Conservation (phyloP, 2,329 filamentous ascomycete genomes). For the Paraconiothyrium sp. region DNA sequence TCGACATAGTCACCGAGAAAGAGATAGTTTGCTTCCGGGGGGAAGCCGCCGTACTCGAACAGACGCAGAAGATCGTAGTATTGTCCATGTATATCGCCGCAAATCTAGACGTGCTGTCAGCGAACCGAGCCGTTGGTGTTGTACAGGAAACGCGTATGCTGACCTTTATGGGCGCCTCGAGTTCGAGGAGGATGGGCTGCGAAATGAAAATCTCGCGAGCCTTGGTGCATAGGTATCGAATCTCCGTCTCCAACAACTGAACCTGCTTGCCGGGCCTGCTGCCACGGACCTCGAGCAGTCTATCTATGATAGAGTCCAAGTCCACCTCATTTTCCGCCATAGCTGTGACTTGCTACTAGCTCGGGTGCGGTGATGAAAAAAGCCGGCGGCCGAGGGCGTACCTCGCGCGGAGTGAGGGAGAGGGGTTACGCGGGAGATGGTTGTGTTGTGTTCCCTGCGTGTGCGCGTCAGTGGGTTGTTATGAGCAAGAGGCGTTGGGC, state of each 20-base stretch:
- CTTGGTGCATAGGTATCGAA: conserved; percentile 97
- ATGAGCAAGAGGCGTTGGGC: conserved; percentile 19
- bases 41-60: conserved; percentile 98
- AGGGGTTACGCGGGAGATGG: conserved; percentile 37
- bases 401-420: conserved; percentile 44
- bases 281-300: conserved; percentile 95
- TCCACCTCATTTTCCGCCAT: conserved; percentile 93
- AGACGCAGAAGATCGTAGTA: conserved; percentile 97
- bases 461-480: conserved; percentile 32
- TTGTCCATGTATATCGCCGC: conserved; percentile 98
- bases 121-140: conserved; percentile 11
- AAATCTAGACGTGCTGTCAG: conserved; percentile 72
- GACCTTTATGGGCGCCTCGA: conserved; percentile 99
- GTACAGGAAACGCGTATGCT: conserved; percentile 35
- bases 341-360: conserved; percentile 54
- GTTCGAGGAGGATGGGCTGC: conserved; percentile 95
- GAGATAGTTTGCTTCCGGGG: conserved; percentile 98
- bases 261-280: conserved; percentile 99
- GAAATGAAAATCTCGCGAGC: conserved; percentile 99
- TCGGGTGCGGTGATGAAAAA: conserved; percentile 28
- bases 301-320: conserved; percentile 99
- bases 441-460: conserved; percentile 31
- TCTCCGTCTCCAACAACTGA: conserved; percentile 94
- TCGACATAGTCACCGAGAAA: conserved; percentile 99
- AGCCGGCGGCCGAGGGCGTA: conserved; percentile 40